A percentile compares a stretch with the other conserved stretches of the same genome.
Conservation (phyloP, 2,329 filamentous ascomycete genomes). For the Bipolaris oryzae region DNA sequence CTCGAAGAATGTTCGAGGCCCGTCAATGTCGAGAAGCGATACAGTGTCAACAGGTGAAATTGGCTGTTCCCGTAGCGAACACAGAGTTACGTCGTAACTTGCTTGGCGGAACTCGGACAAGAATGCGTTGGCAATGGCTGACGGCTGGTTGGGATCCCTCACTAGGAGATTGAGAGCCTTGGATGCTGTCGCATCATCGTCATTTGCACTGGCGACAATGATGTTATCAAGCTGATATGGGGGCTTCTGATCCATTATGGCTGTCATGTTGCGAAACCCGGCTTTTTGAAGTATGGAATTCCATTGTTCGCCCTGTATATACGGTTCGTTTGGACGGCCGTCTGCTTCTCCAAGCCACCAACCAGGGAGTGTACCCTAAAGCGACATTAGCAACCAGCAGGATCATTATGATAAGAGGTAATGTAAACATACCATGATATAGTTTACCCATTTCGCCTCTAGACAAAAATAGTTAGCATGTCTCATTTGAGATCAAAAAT, state of each 20-base stretch:
- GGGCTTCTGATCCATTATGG: slow-evolving; percentile 3
- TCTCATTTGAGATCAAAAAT: not conserved
- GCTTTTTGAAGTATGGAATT: slow-evolving; percentile 33
- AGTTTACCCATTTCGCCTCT: no score
- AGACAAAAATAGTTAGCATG: no score
- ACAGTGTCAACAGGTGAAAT: not conserved
- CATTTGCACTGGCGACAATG: not conserved
- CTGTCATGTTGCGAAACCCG: slow-evolving; percentile 40
- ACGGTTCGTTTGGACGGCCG: slow-evolving; percentile 34
- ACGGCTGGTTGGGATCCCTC: not conserved
- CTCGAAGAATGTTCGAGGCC: not conserved
- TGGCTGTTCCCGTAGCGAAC: not conserved
- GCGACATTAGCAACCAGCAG: not conserved
- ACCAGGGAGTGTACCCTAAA: not conserved
- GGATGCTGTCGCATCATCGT: not conserved
- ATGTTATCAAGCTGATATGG: not conserved
- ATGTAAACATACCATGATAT: no score
- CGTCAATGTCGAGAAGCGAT: not conserved
- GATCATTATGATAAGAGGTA: no score
- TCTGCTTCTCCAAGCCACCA: slow-evolving; percentile 24
- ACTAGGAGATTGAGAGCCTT: not conserved
- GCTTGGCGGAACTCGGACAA: not conserved
- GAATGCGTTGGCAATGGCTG: not conserved
- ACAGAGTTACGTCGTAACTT: not conserved
- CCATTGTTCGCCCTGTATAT: slow-evolving; percentile 40